phyloP scores from a whole-genome alignment of 768 basidiomycete species.

The Termitomyces sp. region DNA sequence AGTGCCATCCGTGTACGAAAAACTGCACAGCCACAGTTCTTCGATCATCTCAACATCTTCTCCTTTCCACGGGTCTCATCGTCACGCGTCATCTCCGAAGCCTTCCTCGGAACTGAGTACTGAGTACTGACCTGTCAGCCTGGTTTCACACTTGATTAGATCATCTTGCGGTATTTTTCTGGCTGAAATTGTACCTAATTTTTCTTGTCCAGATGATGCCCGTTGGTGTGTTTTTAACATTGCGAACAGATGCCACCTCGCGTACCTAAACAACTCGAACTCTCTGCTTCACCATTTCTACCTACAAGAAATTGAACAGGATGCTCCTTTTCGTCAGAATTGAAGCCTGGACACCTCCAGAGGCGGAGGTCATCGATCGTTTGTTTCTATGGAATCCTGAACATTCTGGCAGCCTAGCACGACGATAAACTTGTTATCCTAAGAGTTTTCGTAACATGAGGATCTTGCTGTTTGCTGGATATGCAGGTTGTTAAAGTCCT shows the following conservation, averaged over 20 bases:
- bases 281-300: conserved; percentile 4
- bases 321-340: conserved; percentile 13
- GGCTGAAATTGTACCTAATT: not conserved
- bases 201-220: not conserved
- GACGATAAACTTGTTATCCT: conserved; percentile 22
- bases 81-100: not conserved
- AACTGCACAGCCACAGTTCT: conserved; percentile 27
- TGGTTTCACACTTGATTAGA: not conserved
- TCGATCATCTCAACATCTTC: not conserved
- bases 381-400: not conserved
- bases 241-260: not conserved
- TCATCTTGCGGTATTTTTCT: not conserved
- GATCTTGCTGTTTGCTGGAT: conserved; percentile 19
- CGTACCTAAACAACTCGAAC: not conserved
- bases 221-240: conserved; percentile 2
- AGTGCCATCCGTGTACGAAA: conserved; percentile 23
- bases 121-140: not conserved
- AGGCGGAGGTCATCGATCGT: conserved; percentile 21
- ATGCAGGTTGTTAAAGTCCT: conserved; percentile 18
- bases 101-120: too few relatives aligned
- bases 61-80: not conserved
- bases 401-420: conserved; percentile 23
- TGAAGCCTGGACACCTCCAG: conserved; percentile 13
- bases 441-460: conserved; percentile 22
- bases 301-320: conserved; percentile 1